Percentiles rank a stretch among this genome's conserved stretches.
Conservation (phyloP, 225 moss, liverwort and hornwort species). For the Marchantia paleacea region DNA sequence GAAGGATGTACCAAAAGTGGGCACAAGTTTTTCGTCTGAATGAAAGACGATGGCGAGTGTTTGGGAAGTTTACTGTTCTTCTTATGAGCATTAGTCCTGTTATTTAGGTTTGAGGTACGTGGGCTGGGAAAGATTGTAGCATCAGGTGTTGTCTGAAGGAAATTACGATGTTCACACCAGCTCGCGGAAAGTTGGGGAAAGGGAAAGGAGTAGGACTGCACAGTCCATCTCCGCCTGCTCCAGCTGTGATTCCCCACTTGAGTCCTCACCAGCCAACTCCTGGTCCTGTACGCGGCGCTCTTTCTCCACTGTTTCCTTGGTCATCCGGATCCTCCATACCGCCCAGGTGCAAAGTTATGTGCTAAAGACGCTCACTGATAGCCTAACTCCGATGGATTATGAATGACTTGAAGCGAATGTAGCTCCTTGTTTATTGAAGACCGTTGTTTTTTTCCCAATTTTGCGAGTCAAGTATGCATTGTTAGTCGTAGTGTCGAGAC, state of each 20-base stretch:
- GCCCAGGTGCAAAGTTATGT: slow-evolving; percentile 37
- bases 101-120: not conserved
- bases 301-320: slow-evolving; percentile 57
- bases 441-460: too few relatives aligned
- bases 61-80: not conserved
- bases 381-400: too few relatives aligned
- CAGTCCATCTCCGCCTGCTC: slow-evolving; percentile 26
- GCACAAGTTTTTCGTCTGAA: not conserved
- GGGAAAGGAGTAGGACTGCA: slow-evolving; percentile 25
- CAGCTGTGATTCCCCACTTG: slow-evolving; percentile 25
- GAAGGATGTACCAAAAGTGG: not conserved
- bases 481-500: not conserved
- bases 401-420: not conserved
- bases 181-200: slow-evolving; percentile 39
- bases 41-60: not conserved
- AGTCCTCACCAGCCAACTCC: slow-evolving; percentile 15
- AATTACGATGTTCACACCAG: slow-evolving; percentile 43
- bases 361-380: too few relatives aligned
- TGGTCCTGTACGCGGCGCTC: slow-evolving; percentile 23
- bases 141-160: not conserved
- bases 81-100: not conserved
- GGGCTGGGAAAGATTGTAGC: not conserved
- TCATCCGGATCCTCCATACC: slow-evolving; percentile 44
- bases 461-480: not conserved
- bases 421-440: too few relatives aligned